Evolutionary conservation across 176 grass and related monocot genomes (phyloP).

Genomic region (Aechmea fasciata): DNA sequence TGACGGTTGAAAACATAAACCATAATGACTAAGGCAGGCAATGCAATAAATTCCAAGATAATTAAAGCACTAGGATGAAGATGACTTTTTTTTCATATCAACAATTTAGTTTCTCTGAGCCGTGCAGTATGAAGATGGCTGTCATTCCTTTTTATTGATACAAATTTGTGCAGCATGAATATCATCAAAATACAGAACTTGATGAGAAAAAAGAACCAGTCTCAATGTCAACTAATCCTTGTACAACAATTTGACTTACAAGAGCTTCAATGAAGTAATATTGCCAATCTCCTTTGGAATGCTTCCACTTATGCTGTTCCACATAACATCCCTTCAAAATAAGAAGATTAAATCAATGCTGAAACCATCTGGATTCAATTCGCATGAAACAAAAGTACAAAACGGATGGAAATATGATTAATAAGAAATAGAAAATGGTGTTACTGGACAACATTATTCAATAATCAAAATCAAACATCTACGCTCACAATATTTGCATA

Average conservation of each 20-base stretch:
- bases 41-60: neutral
- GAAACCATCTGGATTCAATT: neutral
- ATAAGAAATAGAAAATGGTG: too few relatives aligned
- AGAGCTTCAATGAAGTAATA: constrained; percentile 60
- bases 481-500: constrained; percentile 80
- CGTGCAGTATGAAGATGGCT: neutral
- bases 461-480: neutral
- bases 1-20: neutral
- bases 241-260: constrained; percentile 50
- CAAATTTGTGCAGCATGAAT: neutral
- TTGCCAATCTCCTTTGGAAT: constrained; percentile 89
- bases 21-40: neutral
- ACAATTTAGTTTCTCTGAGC: neutral
- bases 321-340: constrained; percentile 93
- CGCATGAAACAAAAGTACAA: constrained; percentile 8
- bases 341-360: constrained; percentile 4
- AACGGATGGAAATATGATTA: neutral
- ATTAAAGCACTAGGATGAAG: constrained; percentile 9
- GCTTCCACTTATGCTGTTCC: constrained; percentile 73
- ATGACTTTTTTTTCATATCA: neutral
- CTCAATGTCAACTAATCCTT: neutral
- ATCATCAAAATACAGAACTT: neutral
- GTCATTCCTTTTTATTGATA: neutral
- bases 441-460: neutral
- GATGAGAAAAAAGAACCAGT: neutral